Evolutionary conservation across 1,139 yeast species (phyloP).

Genomic region (Candida tunisiensis): DNA sequence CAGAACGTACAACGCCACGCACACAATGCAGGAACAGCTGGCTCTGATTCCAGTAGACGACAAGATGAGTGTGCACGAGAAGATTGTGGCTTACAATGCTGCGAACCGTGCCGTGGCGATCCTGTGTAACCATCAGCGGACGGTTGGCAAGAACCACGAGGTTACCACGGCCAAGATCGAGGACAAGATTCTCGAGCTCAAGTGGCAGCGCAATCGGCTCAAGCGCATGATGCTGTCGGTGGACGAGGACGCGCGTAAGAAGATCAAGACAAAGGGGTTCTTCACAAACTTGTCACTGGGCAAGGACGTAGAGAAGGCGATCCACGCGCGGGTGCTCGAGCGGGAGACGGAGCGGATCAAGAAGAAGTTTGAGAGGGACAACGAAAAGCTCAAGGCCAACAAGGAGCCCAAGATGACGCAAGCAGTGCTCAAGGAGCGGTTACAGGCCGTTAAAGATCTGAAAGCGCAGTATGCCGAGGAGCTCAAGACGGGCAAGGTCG

Average conservation of each 20-base stretch:
- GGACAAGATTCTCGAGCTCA: constrained; percentile 59
- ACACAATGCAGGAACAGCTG: constrained; percentile 90
- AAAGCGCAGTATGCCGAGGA: constrained; percentile 41
- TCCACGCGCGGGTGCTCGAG: constrained; percentile 38
- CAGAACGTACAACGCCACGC: constrained; percentile 94
- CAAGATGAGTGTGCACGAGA: constrained; percentile 78
- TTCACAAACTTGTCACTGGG: no score
- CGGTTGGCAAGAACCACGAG: constrained; percentile 75
- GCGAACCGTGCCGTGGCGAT: constrained; percentile 94
- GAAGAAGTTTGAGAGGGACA: constrained; percentile 57
- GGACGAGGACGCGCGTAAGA: constrained; percentile 40
- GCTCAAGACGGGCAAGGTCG: constrained; percentile 42
- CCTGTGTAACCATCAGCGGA: constrained; percentile 92
- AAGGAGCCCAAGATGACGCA: constrained; percentile 38
- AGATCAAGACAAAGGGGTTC: no score
- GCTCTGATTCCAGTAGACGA: constrained; percentile 68
- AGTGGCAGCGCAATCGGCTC: constrained; percentile 67
- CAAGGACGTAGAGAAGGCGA: constrained; percentile 25
- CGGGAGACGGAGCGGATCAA: constrained; percentile 47
- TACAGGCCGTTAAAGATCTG: constrained; percentile 40
- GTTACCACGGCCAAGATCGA: constrained; percentile 61
- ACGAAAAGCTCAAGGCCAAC: constrained; percentile 51
- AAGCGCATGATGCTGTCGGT: constrained; percentile 54
- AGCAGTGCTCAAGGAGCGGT: constrained; percentile 39
- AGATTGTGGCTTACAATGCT: constrained; percentile 76